Conservation (phyloP, 495 filamentous ascomycete species). For the Neurospora hispaniola region DNA sequence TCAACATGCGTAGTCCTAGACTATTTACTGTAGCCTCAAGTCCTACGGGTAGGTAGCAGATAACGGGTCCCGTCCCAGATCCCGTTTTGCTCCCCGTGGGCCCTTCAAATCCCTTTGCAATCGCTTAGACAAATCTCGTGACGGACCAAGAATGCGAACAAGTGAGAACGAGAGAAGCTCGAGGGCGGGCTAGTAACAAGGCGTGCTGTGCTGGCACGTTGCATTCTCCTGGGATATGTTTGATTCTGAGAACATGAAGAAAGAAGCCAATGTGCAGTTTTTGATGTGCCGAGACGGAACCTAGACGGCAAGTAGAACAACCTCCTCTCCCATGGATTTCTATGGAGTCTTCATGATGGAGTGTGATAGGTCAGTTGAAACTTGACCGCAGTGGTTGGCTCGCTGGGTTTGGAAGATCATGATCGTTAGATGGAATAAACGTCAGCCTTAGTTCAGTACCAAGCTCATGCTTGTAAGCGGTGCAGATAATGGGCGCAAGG, state of each 20-base stretch:
- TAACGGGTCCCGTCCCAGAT: not conserved
- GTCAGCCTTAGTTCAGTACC: not conserved
- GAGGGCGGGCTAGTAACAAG: not conserved
- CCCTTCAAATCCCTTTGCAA: not conserved
- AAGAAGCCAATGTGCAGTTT: not conserved
- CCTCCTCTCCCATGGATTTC: not conserved
- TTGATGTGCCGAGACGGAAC: not conserved
- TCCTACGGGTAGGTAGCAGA: not conserved
- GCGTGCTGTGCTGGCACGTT: not conserved
- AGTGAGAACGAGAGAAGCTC: not conserved
- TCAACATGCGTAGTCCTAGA: not conserved
- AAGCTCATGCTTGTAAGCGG: not conserved
- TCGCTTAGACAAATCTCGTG: not conserved
- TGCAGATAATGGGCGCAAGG: not conserved
- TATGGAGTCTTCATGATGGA: not conserved
- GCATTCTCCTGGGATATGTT: not conserved
- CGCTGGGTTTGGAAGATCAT: not conserved
- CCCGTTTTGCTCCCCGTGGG: not conserved
- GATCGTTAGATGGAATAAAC: not conserved
- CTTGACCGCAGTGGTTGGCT: not conserved
- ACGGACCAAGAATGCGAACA: not conserved
- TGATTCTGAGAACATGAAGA: not conserved
- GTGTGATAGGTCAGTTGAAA: not conserved
- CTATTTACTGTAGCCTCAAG: not conserved
- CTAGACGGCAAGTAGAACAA: not conserved